Conservation (phyloP, 2,329 filamentous ascomycete species). For the Zelopaecilomyces penicillatus region DNA sequence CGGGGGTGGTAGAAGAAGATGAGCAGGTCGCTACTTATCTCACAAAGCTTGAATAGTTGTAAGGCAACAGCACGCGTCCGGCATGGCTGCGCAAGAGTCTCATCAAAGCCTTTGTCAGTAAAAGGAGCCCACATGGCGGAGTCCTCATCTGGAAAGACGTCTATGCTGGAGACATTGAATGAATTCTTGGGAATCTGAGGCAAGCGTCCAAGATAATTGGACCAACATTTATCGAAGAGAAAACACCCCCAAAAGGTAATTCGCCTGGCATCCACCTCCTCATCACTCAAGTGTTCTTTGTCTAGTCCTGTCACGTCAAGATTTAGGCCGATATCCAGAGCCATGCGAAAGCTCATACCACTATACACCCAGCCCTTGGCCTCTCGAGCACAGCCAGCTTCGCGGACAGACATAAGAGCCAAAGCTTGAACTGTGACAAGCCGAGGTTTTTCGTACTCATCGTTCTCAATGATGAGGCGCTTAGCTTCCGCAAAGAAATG, state of each 20-base stretch:
- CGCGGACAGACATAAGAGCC: constrained; percentile 89
- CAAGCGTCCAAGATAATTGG: constrained; percentile 86
- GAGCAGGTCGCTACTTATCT: constrained; percentile 88
- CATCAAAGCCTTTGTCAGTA: constrained; percentile 71
- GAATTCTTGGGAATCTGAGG: constrained; percentile 76
- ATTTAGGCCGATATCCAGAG: constrained; percentile 85
- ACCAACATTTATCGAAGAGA: constrained; percentile 98
- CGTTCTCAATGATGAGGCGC: constrained; percentile 77
- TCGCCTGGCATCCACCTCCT: constrained; percentile 79
- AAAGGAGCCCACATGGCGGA: constrained; percentile 80
- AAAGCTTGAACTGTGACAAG: constrained; percentile 89
- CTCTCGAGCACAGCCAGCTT: constrained; percentile 89
- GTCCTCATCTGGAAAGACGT: constrained; percentile 86
- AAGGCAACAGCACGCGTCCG: constrained; percentile 74
- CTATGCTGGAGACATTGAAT: constrained; percentile 78
- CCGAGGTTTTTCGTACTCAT: constrained; percentile 83
- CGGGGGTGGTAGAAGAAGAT: constrained; percentile 85
- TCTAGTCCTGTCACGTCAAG: constrained; percentile 65
- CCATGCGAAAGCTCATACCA: constrained; percentile 98
- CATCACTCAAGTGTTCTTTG: constrained; percentile 57
- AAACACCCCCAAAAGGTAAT: constrained; percentile 98
- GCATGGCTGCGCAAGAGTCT: constrained; percentile 67
- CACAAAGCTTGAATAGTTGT: constrained; percentile 75
- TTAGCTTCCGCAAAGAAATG: constrained; percentile 96
- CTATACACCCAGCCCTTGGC: constrained; percentile 98